Evolutionary conservation across 768 basidiomycete genomes (phyloP).

Genomic region (Pholiota molesta): DNA sequence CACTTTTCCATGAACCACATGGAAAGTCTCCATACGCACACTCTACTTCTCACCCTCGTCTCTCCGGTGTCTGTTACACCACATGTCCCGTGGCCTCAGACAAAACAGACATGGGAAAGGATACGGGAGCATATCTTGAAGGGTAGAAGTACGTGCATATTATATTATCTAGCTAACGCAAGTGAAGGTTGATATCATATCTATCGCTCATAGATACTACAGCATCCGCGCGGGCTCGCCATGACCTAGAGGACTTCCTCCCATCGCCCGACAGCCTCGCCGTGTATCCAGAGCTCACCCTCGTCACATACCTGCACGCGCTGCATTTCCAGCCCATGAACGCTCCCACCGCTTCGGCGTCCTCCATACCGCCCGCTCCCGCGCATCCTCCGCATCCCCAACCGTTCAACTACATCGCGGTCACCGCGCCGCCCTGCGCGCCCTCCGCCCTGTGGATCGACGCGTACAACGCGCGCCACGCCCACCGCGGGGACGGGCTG

Average conservation of each 20-base stretch:
- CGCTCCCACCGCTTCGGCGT: not conserved
- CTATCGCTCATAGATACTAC: not conserved
- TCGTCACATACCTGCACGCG: constrained; percentile 1
- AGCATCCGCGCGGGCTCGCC: not conserved
- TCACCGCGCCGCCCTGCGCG: not conserved
- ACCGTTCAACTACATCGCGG: constrained; percentile 2
- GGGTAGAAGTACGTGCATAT: not conserved
- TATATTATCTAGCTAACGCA: not conserved
- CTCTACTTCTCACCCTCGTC: constrained; percentile 1
- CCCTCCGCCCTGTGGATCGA: constrained; percentile 3
- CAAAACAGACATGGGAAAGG: not conserved
- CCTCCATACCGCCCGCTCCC: not conserved
- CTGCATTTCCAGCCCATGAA: not conserved
- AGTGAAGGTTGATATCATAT: not conserved
- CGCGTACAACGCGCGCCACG: constrained; percentile 6
- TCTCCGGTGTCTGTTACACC: not conserved
- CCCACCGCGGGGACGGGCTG: not conserved
- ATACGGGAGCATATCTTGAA: not conserved
- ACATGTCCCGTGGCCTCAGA: not conserved
- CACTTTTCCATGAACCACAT: constrained; percentile 1
- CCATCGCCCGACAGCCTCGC: not conserved
- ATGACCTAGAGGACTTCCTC: not conserved
- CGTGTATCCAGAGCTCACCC: not conserved
- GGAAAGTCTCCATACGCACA: constrained; percentile 2
- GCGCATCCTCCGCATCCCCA: not conserved